Conservation (phyloP, 257 asterid genomes). For the Solanum sparsipilum region DNA sequence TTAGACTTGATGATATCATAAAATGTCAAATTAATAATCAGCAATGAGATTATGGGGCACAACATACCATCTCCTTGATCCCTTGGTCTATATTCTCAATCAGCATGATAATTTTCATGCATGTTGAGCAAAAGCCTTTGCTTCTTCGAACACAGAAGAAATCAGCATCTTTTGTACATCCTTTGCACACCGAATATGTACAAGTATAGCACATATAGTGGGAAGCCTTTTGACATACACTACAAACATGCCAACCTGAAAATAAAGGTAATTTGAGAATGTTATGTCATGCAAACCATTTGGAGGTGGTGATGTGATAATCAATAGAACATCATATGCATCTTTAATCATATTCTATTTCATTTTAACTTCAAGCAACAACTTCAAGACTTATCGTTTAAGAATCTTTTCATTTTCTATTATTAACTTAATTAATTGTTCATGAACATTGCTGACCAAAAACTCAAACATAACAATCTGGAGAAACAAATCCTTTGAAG, state of each 20-base stretch:
- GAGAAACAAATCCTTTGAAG: background rate
- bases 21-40: background rate
- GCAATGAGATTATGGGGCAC: background rate
- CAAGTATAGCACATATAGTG: slow-evolving; percentile 86
- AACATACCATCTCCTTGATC: slow-evolving; percentile 57
- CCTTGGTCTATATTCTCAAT: slow-evolving; percentile 74
- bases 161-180: slow-evolving; percentile 62
- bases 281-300: background rate
- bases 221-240: slow-evolving; percentile 67
- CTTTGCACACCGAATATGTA: slow-evolving; percentile 89
- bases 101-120: slow-evolving; percentile 82
- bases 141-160: slow-evolving; percentile 62
- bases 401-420: background rate
- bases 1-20: background rate
- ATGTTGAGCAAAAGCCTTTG: slow-evolving; percentile 84
- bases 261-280: slow-evolving; percentile 8
- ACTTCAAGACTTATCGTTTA: background rate
- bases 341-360: background rate
- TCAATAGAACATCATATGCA: background rate
- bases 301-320: background rate
- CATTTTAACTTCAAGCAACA: background rate
- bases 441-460: background rate
- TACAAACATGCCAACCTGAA: slow-evolving; percentile 99
- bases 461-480: background rate
- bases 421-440: background rate